phyloP scores from a whole-genome alignment of 106 monocot species.

The Dendrobium huoshanense region DNA sequence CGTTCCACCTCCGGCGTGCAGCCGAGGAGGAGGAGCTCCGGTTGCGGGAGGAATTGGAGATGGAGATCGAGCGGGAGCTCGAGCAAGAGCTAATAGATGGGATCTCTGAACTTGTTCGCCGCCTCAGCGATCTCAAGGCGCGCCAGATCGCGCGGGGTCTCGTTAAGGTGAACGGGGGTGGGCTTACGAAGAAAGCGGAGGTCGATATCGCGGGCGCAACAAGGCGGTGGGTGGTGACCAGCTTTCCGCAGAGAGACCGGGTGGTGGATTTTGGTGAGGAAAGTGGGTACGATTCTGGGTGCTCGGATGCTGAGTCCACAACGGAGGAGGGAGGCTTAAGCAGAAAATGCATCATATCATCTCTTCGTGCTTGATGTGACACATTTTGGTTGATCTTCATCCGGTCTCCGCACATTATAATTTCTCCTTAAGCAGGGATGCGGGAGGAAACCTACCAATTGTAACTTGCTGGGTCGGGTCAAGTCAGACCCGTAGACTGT shows the following conservation, averaged over 20 bases:
- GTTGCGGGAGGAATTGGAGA: conserved; percentile 4
- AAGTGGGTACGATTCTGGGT: not conserved
- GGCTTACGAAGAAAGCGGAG: not conserved
- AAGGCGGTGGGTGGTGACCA: not conserved
- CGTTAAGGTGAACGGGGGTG: not conserved
- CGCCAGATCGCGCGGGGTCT: conserved; percentile 1
- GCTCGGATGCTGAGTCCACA: conserved; percentile 1
- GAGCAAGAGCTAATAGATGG: conserved; percentile 12
- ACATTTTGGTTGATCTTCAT: too few relatives aligned
- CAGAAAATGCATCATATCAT: too few relatives aligned
- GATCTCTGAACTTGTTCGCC: conserved; percentile 4
- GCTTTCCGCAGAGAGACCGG: not conserved
- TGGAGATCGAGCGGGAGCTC: conserved; percentile 12
- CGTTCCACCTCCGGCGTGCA: not conserved
- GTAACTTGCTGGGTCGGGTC: too few relatives aligned
- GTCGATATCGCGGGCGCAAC: not conserved
- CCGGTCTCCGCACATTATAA: too few relatives aligned
- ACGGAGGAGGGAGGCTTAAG: not conserved
- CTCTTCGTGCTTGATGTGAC: too few relatives aligned
- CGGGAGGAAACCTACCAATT: too few relatives aligned
- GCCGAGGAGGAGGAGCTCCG: conserved; percentile 4
- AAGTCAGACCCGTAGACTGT: too few relatives aligned
- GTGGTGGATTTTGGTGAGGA: not conserved
- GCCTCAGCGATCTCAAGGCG: conserved; percentile 8
- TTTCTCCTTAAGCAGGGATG: too few relatives aligned